Base-by-base conservation (phyloP, 2,329 filamentous ascomycete genomes). In the Cercospora sesami region DNA sequence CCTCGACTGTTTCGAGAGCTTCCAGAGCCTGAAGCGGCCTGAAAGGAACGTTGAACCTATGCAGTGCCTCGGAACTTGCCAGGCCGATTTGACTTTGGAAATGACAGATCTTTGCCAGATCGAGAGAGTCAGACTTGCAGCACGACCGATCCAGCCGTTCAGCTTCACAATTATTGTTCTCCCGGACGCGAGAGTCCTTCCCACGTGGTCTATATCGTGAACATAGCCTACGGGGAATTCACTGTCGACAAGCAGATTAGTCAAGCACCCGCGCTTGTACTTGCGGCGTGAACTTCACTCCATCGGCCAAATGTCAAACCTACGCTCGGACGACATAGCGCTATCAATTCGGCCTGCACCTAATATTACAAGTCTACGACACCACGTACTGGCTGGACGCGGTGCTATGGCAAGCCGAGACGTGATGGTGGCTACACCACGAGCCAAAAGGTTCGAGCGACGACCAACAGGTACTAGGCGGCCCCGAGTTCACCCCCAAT, bases 31-130 rank as follows among this genome's bases (percentile, higher is more conserved):
- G 48, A 28, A 53, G 21, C 48, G 48, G 48, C 48, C 12, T 21
- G 48, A 12, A 26, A 53, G 45, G 21, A 53, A 16, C 48, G 21
- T 53, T 53, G 10, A 53, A 14, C 18, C 45, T 48, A 48, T 55
- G 18, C 48, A 55, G 6, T 28, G 48, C 23, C 48, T 55, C 48
- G 48, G 48, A 28, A 55, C 48, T 55, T 55, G 3, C 48, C 48
- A 55, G 12, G 3, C 2, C 48, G 23, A 55, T 55, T 53, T 55
- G 48, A 55, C 12, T 55, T 55, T 28, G 23, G 28, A n/a, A 16
- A 28, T 55, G 48, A 28, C 48, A 55, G 48, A 55, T 55, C 48
- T 16, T 55, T 55, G 48, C 48, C 48, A 55, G 48, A 55, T 55
- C 48, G 12, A 55, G 48, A 55, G 21, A 26, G 3, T 9, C 6